Evolutionary conservation across 2,329 filamentous ascomycete species (phyloP).

Genomic region (Trichoderma aggressivum): DNA sequence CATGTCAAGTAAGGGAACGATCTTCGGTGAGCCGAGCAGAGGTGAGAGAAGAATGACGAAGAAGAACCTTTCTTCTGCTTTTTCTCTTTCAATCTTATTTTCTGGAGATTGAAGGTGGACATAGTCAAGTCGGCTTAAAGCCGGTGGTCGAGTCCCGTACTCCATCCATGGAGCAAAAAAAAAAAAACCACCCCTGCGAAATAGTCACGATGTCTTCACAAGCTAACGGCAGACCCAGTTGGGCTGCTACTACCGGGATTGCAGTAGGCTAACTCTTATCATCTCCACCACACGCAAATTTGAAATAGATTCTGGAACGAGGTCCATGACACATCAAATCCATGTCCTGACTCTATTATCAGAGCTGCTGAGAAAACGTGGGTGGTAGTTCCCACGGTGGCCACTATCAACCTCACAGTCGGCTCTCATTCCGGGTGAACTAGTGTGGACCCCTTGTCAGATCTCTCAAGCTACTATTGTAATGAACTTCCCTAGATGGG

Average conservation of each 20-base stretch:
- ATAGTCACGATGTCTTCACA: slow-evolving; percentile 17
- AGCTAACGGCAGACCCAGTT: slow-evolving; percentile 4
- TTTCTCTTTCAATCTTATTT: not conserved
- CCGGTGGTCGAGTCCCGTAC: not conserved
- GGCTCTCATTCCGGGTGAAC: slow-evolving; percentile 2
- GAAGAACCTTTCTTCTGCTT: not conserved
- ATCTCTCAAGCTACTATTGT: slow-evolving; percentile 13
- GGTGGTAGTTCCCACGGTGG: not conserved
- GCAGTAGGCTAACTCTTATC: slow-evolving; percentile 4
- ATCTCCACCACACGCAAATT: slow-evolving; percentile 8
- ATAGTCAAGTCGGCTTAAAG: not conserved
- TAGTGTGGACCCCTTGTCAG: slow-evolving; percentile 3
- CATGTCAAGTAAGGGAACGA: not conserved
- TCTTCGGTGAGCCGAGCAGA: not conserved
- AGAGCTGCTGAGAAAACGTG: not conserved
- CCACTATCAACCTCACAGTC: not conserved
- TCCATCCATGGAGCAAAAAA: not conserved
- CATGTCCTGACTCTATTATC: slow-evolving; percentile 3
- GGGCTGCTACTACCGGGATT: slow-evolving; percentile 14
- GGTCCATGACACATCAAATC: slow-evolving; percentile 24
- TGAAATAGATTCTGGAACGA: slow-evolving; percentile 18
- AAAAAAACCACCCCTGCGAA: slow-evolving; percentile 7
- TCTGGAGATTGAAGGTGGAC: not conserved
- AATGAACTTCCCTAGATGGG: slow-evolving; percentile 23
- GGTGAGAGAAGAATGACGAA: not conserved